Base-by-base conservation (phyloP, 768 basidiomycete genomes). In the Hydnum rufescens region DNA sequence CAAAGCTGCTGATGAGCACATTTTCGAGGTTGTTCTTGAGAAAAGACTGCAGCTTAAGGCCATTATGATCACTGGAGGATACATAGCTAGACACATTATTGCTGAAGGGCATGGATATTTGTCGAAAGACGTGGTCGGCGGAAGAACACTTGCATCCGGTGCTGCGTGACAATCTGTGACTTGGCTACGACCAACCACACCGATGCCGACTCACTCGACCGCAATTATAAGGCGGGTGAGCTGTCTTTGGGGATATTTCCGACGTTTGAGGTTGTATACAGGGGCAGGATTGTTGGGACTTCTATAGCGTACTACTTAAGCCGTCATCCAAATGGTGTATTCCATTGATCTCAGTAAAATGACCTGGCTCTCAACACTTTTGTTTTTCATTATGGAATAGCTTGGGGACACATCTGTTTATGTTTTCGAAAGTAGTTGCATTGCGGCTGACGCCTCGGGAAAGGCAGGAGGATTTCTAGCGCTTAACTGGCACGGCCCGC, bases 401-500 rank as follows among this genome's bases (percentile, higher is more conserved):
- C 26, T 53, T 19, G 58, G 51, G 3, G 16, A 42, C 19, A 16
- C 47, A 19, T 29, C 13, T 3, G 56, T 61, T 42, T 55, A 55
- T n/a, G 43, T 61, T 13, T 48, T 61, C 42, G 60, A 61, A 49
- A 52, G 57, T 1, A 57, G 52, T 4, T 56, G 50, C 4, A 58
- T 58, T 43, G 62, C 63, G 4, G 52, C 62, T 19, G 55, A 57
- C 28, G 58, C 63, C 1, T 59, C 57, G 0, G 63, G 64, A 0
- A 66, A 65, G 50, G 62, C 62, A 0, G 64, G 64, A 6, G 64
- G 64, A 0, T 59, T 70, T 48, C 55, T 70, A n/a, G 69, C 69
- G 1, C 58, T 64, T 44, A 68, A 68, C 53, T 70, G 68, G 69
- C 66, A 67, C 56, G 66, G 62, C 8, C 54, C 51, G n/a, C n/a